Evolutionary conservation across 345 rosid species (phyloP).

Genomic region (Eucalyptus fibrosa): DNA sequence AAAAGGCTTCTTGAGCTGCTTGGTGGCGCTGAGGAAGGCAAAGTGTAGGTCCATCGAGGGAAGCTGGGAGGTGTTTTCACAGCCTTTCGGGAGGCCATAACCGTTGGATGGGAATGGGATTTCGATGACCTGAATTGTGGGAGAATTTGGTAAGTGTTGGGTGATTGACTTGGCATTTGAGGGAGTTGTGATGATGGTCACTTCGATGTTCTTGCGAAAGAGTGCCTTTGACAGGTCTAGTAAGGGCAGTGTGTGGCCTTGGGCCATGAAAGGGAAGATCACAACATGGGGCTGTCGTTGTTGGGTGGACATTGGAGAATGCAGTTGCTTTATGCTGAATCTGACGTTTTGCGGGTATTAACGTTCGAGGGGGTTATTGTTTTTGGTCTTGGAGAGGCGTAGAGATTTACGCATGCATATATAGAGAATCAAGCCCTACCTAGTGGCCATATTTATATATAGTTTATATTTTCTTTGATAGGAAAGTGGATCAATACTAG

Average conservation of each 20-base stretch:
- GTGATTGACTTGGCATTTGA: conserved; percentile 2
- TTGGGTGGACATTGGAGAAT: background rate
- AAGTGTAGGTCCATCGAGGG: background rate
- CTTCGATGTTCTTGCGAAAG: background rate
- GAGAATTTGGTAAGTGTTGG: background rate
- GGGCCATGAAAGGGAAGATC: conserved; percentile 25
- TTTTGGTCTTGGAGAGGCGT: background rate
- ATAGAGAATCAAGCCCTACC: background rate
- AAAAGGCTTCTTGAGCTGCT: conserved; percentile 2
- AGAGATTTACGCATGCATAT: background rate
- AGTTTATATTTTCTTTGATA: background rate
- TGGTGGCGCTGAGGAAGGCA: conserved; percentile 4
- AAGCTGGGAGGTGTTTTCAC: conserved; percentile 8
- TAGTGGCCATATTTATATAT: background rate
- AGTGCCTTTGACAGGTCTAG: conserved; percentile 14
- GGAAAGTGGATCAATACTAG: background rate
- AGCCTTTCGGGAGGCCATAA: background rate
- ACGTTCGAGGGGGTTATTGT: background rate
- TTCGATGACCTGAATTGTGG: background rate
- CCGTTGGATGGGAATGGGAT: background rate
- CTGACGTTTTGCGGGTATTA: background rate
- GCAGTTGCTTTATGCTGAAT: background rate
- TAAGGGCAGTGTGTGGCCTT: conserved; percentile 17
- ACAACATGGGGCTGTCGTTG: background rate
- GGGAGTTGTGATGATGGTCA: conserved; percentile 18